Percentiles rank a stretch among this genome's conserved stretches.
Evolutionary conservation across 305 asterid species (phyloP).

Genomic region (Plantago rigida): DNA sequence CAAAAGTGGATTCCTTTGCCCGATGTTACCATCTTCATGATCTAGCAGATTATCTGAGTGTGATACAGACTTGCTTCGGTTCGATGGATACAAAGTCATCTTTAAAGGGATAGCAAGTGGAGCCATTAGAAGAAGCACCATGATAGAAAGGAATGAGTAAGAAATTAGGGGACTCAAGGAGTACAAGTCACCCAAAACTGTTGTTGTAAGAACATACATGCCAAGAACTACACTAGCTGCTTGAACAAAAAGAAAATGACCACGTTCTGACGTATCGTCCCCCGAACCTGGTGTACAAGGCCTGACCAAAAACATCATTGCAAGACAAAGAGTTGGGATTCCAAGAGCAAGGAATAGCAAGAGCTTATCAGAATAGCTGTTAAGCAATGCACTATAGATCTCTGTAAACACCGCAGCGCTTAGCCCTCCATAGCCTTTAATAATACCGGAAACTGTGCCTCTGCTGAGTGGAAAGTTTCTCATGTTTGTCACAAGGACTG

Average conservation of each 20-base stretch:
- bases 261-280: conserved; percentile 44
- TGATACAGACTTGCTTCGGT: conserved; percentile 24
- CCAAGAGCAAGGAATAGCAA: conserved; percentile 51
- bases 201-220: conserved; percentile 45
- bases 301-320: conserved; percentile 51
- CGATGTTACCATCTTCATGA: conserved; percentile 21
- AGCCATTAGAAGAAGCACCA: conserved; percentile 56
- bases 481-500: conserved; percentile 66
- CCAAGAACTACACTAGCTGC: conserved; percentile 52
- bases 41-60: background rate
- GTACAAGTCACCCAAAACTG: conserved; percentile 35
- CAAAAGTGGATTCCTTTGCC: conserved; percentile 38
- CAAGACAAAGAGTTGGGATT: conserved; percentile 42
- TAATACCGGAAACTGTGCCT: conserved; percentile 61
- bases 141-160: conserved; percentile 33
- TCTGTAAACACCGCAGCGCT: conserved; percentile 62
- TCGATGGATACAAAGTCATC: conserved; percentile 55
- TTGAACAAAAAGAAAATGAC: conserved; percentile 54
- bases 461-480: conserved; percentile 65
- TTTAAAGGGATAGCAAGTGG: conserved; percentile 64
- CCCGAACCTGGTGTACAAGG: conserved; percentile 57
- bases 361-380: conserved; percentile 42
- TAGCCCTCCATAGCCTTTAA: conserved; percentile 64
- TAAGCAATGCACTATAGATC: conserved; percentile 45
- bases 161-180: conserved; percentile 31